These are phyloP conservation scores for Nannochloropsis gaditana DNA, from an alignment of 108 stramenopile species.

Conservation along the genomic window DNA sequence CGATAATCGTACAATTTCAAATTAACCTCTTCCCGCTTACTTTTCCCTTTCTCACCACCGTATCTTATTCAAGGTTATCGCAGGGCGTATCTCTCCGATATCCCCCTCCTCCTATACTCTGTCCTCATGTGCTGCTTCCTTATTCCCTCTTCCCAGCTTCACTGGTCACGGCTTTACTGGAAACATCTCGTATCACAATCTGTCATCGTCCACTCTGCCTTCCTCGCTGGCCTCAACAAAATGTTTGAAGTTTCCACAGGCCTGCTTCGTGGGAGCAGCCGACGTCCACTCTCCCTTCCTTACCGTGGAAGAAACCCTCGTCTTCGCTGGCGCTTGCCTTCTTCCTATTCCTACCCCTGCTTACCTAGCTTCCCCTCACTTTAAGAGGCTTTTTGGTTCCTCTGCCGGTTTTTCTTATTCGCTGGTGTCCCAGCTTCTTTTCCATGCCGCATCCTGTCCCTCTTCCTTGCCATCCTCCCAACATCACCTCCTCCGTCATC, in stretches of 20 bases:
- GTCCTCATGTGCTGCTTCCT: background rate
- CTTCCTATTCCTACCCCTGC: too few relatives aligned
- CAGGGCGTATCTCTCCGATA: too few relatives aligned
- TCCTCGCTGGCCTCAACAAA: background rate
- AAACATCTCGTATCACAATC: background rate
- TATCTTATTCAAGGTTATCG: too few relatives aligned
- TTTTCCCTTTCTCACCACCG: background rate
- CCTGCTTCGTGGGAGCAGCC: background rate
- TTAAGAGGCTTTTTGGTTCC: too few relatives aligned
- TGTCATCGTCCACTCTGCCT: background rate
- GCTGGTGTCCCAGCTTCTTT: background rate
- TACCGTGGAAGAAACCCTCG: conserved; percentile 71
- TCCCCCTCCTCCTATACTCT: background rate
- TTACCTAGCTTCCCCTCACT: too few relatives aligned
- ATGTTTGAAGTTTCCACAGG: too few relatives aligned
- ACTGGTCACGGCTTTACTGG: background rate
- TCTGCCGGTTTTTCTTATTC: background rate
- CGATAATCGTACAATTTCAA: too few relatives aligned
- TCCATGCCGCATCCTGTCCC: background rate
- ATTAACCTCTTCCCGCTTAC: background rate
- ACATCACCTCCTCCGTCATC: background rate
- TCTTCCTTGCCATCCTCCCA: background rate
- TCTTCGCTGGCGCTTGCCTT: conserved; percentile 63
- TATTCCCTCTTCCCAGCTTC: background rate
- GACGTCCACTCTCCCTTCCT: conserved; percentile 45